These are phyloP conservation scores for Nakazawaea populi DNA, from an alignment of 805 yeast species.

Conservation along the genomic window DNA sequence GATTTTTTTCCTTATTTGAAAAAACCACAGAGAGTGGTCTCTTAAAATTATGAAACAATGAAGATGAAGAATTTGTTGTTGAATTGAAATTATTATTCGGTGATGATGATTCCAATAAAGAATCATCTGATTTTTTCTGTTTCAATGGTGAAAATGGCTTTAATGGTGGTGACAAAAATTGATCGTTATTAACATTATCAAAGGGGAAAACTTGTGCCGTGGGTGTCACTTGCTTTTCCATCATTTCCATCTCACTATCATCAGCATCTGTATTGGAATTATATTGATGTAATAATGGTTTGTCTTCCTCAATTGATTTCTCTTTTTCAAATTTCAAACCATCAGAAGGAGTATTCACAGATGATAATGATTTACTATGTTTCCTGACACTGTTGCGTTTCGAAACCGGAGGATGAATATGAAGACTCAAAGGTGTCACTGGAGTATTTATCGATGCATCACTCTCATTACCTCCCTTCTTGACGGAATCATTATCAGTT, in stretches of 20 bases:
- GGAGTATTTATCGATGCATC: slow-evolving; percentile 4
- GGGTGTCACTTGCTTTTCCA: background rate
- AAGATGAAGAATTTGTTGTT: background rate
- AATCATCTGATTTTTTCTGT: slow-evolving; percentile 6
- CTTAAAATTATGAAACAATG: slow-evolving; percentile 6
- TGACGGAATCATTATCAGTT: background rate
- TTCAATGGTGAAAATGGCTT: slow-evolving; percentile 3
- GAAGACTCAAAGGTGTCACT: background rate
- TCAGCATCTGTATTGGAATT: slow-evolving; percentile 7
- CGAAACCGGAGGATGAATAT: slow-evolving; percentile 4
- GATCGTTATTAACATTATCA: background rate
- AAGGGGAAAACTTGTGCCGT: background rate
- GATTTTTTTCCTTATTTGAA: slow-evolving; percentile 4
- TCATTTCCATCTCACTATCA: slow-evolving; percentile 3
- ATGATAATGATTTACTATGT: slow-evolving; percentile 38
- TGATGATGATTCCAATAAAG: background rate
- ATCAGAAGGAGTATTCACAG: slow-evolving; percentile 37
- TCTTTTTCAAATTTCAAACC: slow-evolving; percentile 28
- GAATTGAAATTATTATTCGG: background rate
- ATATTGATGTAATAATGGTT: background rate
- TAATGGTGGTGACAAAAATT: slow-evolving; percentile 2
- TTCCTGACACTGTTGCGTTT: slow-evolving; percentile 15
- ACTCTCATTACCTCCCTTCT: background rate
- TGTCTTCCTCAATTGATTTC: slow-evolving; percentile 19
- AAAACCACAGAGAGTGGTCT: slow-evolving; percentile 9